phyloP scores from a whole-genome alignment of 192 early-diverging fungal genomes.

The Backusella tuberculispora region DNA sequence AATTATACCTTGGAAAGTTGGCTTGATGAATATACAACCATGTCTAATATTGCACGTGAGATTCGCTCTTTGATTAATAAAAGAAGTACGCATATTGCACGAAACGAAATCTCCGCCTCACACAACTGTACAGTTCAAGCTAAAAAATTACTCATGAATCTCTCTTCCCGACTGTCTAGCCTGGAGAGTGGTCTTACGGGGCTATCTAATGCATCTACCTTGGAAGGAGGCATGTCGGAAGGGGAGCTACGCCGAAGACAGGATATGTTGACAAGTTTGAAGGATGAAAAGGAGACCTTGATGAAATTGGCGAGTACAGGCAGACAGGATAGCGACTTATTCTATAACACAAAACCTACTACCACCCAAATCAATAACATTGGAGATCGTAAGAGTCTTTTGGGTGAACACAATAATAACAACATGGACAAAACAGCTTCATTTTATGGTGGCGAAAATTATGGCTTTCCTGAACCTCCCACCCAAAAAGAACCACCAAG shows the following conservation, averaged over 20 bases:
- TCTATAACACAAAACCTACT: slow-evolving; percentile 27
- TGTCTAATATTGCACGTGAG: slow-evolving; percentile 67
- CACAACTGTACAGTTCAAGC: slow-evolving; percentile 82
- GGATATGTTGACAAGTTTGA: slow-evolving; percentile 75
- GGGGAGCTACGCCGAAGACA: slow-evolving; percentile 78
- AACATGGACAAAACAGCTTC: not conserved
- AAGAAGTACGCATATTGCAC: slow-evolving; percentile 72
- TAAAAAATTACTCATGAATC: slow-evolving; percentile 63
- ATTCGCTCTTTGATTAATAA: slow-evolving; percentile 73
- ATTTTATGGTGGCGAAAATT: slow-evolving; percentile 6
- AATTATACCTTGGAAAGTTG: slow-evolving; percentile 75
- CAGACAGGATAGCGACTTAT: slow-evolving; percentile 49
- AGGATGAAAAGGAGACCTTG: slow-evolving; percentile 70
- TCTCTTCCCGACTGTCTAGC: slow-evolving; percentile 50
- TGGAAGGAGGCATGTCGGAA: slow-evolving; percentile 57
- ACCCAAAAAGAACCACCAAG: slow-evolving; percentile 5
- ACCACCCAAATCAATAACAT: slow-evolving; percentile 22
- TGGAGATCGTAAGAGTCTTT: slow-evolving; percentile 49
- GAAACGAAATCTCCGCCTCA: slow-evolving; percentile 75
- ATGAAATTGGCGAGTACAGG: slow-evolving; percentile 60
- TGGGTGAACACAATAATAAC: slow-evolving; percentile 22
- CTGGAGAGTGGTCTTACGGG: slow-evolving; percentile 59
- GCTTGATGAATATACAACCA: slow-evolving; percentile 74
- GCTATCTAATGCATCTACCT: slow-evolving; percentile 50
- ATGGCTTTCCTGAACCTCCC: not conserved